Base-by-base conservation (phyloP, 768 basidiomycete species). In the Hericium coralloides region DNA sequence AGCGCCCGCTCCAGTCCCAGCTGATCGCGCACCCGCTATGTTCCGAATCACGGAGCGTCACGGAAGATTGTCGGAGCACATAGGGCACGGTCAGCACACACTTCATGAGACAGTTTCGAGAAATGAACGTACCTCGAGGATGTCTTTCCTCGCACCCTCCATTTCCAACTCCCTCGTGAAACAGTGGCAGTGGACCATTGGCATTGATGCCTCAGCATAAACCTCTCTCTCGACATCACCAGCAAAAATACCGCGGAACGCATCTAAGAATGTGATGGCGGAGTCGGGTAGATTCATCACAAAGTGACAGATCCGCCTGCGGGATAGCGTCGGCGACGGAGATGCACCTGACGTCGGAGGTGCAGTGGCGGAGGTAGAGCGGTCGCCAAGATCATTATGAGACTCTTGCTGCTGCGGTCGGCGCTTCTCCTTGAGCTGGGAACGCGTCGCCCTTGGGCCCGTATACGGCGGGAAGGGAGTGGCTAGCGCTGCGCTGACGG, bases 221-320 rank as follows among this genome's bases (percentile, higher is more conserved):
- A 20, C 53, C 48, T 62, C 72, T 74, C 60, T 77, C 71, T 74
- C 73, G 63, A 73, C 70, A 55, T 77, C 63, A 20, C 43, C 66
- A 75, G 66, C 62, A 71, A 91, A 76, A 58, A 89, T 77, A 1
- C 92, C 93, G 3, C 81, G 80, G 74, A 92, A 97, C 1, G 91
- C 90, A 65, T 89, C 89, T 53, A 99, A 76, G 72, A 98, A 98
- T 38, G 81, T 76, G 55, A 98, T 83, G 0, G 95, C 97, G 23
- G 87, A 85, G 63, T 92, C 93, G 2, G 97, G 97, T 18, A 99
- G 77, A 70, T 99, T 99, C 94, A 99, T 95, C n/a, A 97, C 87
- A 66, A 92, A 94, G 67, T 97, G 95, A 12, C 82, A 73, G 61
- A 97, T 83, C 47, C 78, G 72, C 55, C 70, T 74, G 57, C 88